These are phyloP conservation scores for Mrakia frigida DNA, from an alignment of 768 basidiomycete species.

Conservation along the genomic window DNA sequence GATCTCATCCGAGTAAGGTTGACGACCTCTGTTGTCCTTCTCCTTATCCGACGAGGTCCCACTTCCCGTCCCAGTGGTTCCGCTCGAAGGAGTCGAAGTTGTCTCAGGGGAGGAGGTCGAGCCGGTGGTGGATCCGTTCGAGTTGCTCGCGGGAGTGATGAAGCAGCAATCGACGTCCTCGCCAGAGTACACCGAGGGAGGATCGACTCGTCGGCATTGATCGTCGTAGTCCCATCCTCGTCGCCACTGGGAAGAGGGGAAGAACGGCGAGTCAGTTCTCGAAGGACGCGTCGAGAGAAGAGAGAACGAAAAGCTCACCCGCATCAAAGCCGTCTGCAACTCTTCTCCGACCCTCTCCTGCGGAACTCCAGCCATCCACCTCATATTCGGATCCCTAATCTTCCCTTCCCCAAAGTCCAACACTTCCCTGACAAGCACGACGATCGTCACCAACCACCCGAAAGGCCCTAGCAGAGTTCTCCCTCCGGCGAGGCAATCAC, in stretches of 20 bases:
- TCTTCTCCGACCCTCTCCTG: conserved; percentile 39
- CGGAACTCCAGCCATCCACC: conserved; percentile 35
- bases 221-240: conserved; percentile 47
- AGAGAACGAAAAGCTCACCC: conserved; percentile 20
- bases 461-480: conserved; percentile 43
- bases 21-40: neutral
- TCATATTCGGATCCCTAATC: conserved; percentile 34
- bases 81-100: conserved; percentile 14
- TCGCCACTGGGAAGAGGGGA: conserved; percentile 41
- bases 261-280: no score
- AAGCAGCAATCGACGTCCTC: conserved; percentile 16
- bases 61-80: neutral
- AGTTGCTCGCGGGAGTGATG: neutral
- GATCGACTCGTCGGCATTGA: conserved; percentile 37
- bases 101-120: conserved; percentile 15
- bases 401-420: conserved; percentile 46
- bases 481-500: neutral
- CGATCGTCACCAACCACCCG: conserved; percentile 42
- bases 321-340: conserved; percentile 36
- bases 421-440: conserved; percentile 44
- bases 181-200: conserved; percentile 8
- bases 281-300: neutral
- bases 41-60: neutral
- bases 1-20: conserved; percentile 30
- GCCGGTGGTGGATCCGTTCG: neutral